phyloP scores from a whole-genome alignment of 805 yeast genomes.

The Wickerhamiella azyma region DNA sequence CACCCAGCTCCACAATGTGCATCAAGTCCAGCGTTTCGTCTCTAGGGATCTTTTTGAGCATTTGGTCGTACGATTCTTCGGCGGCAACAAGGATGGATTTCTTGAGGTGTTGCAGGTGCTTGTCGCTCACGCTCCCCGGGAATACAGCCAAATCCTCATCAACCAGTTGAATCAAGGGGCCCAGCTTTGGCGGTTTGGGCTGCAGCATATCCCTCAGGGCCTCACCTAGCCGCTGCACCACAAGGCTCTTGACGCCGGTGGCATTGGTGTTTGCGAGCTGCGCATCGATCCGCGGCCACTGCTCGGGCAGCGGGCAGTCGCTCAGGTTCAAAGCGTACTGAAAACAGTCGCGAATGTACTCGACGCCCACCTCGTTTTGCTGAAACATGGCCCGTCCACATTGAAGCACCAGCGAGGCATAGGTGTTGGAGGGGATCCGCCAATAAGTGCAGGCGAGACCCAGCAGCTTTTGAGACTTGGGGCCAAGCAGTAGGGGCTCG shows the following conservation, averaged over 20 bases:
- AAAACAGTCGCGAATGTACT: conserved; percentile 5
- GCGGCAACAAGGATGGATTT: conserved; percentile 30
- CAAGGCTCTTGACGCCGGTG: conserved; percentile 33
- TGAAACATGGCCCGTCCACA: neutral
- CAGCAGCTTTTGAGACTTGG: conserved; percentile 33
- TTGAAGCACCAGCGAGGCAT: conserved; percentile 7
- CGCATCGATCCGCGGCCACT: conserved; percentile 12
- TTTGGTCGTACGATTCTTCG: conserved; percentile 31
- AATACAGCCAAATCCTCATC: conserved; percentile 40
- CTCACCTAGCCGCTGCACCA: conserved; percentile 34
- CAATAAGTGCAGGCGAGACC: conserved; percentile 38
- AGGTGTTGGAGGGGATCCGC: conserved; percentile 30
- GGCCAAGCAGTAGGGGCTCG: conserved; percentile 27
- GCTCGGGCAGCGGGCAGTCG: neutral
- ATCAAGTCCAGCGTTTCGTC: conserved; percentile 38
- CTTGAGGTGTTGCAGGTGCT: conserved; percentile 31
- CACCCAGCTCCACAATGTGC: conserved; percentile 46
- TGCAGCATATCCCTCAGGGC: conserved; percentile 28
- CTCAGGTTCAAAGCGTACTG: neutral
- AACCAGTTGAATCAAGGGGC: conserved; percentile 36
- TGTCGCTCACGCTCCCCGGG: conserved; percentile 28
- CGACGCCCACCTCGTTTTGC: neutral
- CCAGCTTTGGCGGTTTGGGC: conserved; percentile 41
- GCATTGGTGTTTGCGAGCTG: conserved; percentile 18
- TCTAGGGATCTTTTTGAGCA: conserved; percentile 43